Evolutionary conservation across 495 filamentous ascomycete genomes (phyloP).

Genomic region (Podospora anserina): DNA sequence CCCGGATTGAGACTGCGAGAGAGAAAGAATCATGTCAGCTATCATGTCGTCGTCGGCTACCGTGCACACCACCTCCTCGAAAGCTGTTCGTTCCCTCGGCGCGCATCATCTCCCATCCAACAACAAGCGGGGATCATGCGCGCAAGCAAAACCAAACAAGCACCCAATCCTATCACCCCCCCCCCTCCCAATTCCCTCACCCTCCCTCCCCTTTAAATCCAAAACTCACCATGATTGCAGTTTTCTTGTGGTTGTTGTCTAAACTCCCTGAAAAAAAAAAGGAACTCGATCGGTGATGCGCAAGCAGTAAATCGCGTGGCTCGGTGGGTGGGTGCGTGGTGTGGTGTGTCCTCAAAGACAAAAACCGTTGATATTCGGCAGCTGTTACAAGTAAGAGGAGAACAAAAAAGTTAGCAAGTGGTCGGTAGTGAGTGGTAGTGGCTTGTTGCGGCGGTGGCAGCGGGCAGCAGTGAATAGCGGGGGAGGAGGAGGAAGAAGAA

Average conservation of each 20-base stretch:
- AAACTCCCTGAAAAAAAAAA: neutral
- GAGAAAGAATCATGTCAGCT: neutral
- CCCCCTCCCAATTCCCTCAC: neutral
- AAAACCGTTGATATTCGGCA: neutral
- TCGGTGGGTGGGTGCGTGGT: neutral
- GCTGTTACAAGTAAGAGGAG: neutral
- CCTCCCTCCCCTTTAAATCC: neutral
- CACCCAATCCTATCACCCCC: neutral
- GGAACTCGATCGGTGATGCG: neutral
- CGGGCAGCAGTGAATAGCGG: neutral
- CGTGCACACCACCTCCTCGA: neutral
- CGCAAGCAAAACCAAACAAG: neutral
- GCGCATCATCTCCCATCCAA: neutral
- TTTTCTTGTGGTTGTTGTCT: neutral
- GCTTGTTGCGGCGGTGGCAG: neutral
- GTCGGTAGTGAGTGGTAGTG: neutral
- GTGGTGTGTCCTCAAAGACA: neutral
- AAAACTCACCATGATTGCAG: neutral
- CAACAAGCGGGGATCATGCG: neutral
- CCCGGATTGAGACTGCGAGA: slow-evolving; percentile 63
- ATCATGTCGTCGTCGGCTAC: neutral
- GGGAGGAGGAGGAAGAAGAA: neutral
- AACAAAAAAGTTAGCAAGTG: neutral
- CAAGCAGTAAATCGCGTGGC: neutral
- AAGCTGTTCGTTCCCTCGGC: neutral